Conservation (phyloP, 2,329 filamentous ascomycete genomes). For the Botrytis hyacinthi region DNA sequence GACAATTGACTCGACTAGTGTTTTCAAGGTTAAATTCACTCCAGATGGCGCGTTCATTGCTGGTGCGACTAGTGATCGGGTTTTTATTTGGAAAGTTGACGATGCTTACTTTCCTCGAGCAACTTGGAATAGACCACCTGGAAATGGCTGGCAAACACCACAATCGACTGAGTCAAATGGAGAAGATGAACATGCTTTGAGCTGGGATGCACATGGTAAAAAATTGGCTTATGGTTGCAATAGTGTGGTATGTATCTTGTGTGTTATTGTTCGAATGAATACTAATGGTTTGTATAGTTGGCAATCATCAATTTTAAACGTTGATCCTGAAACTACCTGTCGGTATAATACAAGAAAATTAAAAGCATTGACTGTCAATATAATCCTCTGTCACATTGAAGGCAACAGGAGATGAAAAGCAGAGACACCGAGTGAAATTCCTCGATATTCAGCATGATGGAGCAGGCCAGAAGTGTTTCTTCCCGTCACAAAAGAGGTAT, state of each 20-base stretch:
- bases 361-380: neutral
- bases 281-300: constrained; percentile 22
- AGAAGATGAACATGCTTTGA: constrained; percentile 60
- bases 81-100: constrained; percentile 64
- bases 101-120: constrained; percentile 58
- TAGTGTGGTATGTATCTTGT: constrained; percentile 51
- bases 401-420: neutral
- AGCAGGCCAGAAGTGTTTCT: neutral
- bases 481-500: neutral
- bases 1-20: constrained; percentile 54
- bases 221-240: constrained; percentile 64
- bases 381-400: neutral
- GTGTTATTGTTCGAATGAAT: neutral
- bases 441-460: neutral
- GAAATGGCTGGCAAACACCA: constrained; percentile 59
- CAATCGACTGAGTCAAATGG: constrained; percentile 52
- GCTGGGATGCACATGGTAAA: constrained; percentile 61
- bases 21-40: constrained; percentile 60
- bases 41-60: constrained; percentile 63
- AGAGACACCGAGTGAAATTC: neutral
- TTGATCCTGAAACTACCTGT: neutral
- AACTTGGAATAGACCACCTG: constrained; percentile 55
- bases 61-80: constrained; percentile 56
- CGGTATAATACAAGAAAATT: neutral
- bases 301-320: constrained; percentile 27